Evolutionary conservation across 2,329 filamentous ascomycete genomes (phyloP), one percentile per base, ranked within the genome.

Genomic region (Cladophialophora psammophila): DNA sequence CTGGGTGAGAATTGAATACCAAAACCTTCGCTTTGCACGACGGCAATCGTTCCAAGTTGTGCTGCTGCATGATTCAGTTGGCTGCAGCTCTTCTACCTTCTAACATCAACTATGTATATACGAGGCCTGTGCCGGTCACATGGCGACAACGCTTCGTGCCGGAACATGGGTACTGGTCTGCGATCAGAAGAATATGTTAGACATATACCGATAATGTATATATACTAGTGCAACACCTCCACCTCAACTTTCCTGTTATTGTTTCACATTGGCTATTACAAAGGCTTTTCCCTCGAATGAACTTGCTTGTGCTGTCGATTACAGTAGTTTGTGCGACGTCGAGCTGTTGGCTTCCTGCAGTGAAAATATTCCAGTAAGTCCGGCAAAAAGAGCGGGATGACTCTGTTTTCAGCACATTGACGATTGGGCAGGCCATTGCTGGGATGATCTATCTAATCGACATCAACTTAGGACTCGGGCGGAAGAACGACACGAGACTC

Each of bases 131-230:
- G 45, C 45, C 18, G 45, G 45, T 9, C 45, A 50, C 20, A 50
- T 50, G 18, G 45, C 5, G 59, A 40, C n/a, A 53, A 12, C 45
- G 8, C 45, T 34, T 7, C 32, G 15, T 18, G 42, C 35, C 31
- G 60, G 45, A 54, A 7, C 31, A 56, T 42, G 20, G 8, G 40
- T 36, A 31, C 15, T 1, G 38, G 42, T 54, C 5, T 13, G 35
- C 31, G 32, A 42, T 36, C 60, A 36, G 45, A 42, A 18, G 52
- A 52, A 26, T 61, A 34, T 38, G 32, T 34, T 12, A 53, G 59
- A 53, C 53, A 61, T 61, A 50, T 34, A 56, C 38, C 52, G 26
- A 64, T 64, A 64, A 64, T 64, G 52, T 64, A 20, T 59, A 20
- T 59, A 64, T 57, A 34, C 62, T 50, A 48, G 18, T 50, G 57